A percentile compares a stretch with the other conserved stretches of the same genome.
These are phyloP conservation scores for Coix lacrymajobi DNA, from an alignment of 176 grass and related monocot genomes.

Conservation along the genomic window DNA sequence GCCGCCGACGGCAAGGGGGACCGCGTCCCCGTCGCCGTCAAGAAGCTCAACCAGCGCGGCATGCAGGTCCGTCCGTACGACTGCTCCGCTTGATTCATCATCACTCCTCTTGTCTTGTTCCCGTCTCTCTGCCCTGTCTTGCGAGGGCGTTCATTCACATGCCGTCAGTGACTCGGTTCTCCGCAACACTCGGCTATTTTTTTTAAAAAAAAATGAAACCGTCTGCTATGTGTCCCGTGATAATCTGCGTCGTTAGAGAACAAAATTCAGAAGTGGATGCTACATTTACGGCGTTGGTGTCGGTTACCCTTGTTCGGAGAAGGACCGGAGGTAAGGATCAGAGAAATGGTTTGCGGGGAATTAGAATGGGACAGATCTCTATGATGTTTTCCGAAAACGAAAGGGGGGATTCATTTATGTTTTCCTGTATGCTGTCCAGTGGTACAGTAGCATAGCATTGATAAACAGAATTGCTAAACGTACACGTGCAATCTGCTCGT, in stretches of 20 bases:
- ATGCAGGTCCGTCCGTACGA: conserved; percentile 50
- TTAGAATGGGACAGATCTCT: not conserved
- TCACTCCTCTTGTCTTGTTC: not conserved
- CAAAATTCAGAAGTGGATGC: not conserved
- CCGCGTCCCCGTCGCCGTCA: conserved; percentile 70
- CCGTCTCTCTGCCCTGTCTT: not conserved
- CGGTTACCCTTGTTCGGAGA: not conserved
- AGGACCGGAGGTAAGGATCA: not conserved
- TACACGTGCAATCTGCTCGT: not conserved
- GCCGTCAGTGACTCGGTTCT: not conserved
- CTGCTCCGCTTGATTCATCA: not conserved
- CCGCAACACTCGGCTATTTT: not conserved
- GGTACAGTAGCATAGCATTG: not conserved
- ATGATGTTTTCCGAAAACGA: not conserved
- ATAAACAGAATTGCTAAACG: not conserved
- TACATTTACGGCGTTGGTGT: not conserved
- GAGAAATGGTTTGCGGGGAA: not conserved
- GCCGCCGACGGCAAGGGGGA: conserved; percentile 41
- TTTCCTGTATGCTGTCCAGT: not conserved
- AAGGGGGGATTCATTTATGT: not conserved
- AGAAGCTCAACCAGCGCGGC: conserved; percentile 68
- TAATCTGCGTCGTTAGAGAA: not conserved
- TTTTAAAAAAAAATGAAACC: not conserved
- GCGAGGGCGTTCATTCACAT: not conserved
- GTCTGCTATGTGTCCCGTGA: not conserved